Evolutionary conservation across 352 stramenopile species (phyloP), one percentile per base, ranked within the genome.

Genomic region (Phytopythium sindhum): DNA sequence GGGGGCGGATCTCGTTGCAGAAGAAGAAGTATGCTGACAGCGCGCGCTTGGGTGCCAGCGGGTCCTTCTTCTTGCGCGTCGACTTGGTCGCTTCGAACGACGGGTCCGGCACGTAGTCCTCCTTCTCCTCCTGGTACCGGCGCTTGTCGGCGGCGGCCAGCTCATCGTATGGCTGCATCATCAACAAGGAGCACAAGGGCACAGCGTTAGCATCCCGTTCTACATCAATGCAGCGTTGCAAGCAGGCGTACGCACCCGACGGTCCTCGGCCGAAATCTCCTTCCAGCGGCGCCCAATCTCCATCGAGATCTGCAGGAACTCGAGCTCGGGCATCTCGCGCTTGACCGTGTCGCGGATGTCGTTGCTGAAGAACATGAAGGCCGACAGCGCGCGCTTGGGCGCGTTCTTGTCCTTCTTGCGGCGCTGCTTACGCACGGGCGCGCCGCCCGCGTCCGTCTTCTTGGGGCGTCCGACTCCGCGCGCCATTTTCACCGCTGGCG

Each of bases 1-100:
- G 69, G 51, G 91, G 80, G 65, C 93, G 86, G 69, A 97, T 96
- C 50, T 96, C 91, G 68, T 98, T 98, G 67, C 93, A 97, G 70
- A 98, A 99, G 68, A 98, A 93, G 41, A 98, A 91, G 74, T 98
- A 98, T 1, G 96, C 90, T 24, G 90, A 98, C 69, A 97, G 86
- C 69, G 95, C 90, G 60, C 92, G 88, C 87, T 98, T 98, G 29
- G 96, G 96, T 8, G 93, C 93, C 66, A 91, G 90, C 19, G 92
- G 92, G 75, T 98, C 96, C 67, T 98, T 98, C 66, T 90, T 96
- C 77, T 93, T 93, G 65, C 84, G 84, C 31, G 77, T 67, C 50
- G 74, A 68, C 71, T 88, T 79, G 57, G 77, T 63, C 15, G 73
- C 45, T 72, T 93, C 84, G 45, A 92, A 95, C 33, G 80, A 87